phyloP scores from a whole-genome alignment of 805 yeast genomes.

The Cyberlindnera subsufficiens region DNA sequence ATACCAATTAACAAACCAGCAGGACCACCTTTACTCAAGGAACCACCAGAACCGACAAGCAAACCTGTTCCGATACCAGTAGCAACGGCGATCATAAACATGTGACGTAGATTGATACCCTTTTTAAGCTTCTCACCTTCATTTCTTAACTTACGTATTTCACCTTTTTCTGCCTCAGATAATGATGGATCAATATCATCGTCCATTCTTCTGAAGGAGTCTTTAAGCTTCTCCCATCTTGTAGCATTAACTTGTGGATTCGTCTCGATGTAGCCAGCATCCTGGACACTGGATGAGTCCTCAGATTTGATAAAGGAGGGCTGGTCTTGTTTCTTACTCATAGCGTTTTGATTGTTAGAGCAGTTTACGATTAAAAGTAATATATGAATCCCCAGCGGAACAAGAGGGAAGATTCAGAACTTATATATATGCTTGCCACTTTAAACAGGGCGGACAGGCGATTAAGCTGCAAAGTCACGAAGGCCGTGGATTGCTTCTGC shows the following conservation, averaged over 20 bases:
- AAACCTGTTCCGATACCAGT: slow-evolving; percentile 76
- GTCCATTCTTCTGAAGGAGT: slow-evolving; percentile 28
- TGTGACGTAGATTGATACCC: slow-evolving; percentile 43
- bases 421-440: too few relatives aligned
- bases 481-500: too few relatives aligned
- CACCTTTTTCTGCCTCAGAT: slow-evolving; percentile 35
- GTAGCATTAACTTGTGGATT: slow-evolving; percentile 3
- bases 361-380: too few relatives aligned
- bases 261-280: slow-evolving; percentile 18
- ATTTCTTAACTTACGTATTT: slow-evolving; percentile 14
- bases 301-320: slow-evolving; percentile 14
- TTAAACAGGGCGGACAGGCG: too few relatives aligned
- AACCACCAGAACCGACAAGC: slow-evolving; percentile 61
- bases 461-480: too few relatives aligned
- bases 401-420: too few relatives aligned
- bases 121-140: slow-evolving; percentile 31
- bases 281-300: slow-evolving; percentile 14
- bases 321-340: slow-evolving; percentile 9
- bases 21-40: slow-evolving; percentile 59
- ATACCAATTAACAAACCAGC: slow-evolving; percentile 55
- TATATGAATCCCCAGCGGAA: too few relatives aligned
- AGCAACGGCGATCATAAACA: slow-evolving; percentile 70
- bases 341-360: neutral
- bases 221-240: slow-evolving; percentile 25
- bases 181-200: slow-evolving; percentile 33